Percentiles rank a stretch among this genome's conserved stretches.
Conservation (phyloP, 2,329 filamentous ascomycete species). For the Calonectria leucothoes region DNA sequence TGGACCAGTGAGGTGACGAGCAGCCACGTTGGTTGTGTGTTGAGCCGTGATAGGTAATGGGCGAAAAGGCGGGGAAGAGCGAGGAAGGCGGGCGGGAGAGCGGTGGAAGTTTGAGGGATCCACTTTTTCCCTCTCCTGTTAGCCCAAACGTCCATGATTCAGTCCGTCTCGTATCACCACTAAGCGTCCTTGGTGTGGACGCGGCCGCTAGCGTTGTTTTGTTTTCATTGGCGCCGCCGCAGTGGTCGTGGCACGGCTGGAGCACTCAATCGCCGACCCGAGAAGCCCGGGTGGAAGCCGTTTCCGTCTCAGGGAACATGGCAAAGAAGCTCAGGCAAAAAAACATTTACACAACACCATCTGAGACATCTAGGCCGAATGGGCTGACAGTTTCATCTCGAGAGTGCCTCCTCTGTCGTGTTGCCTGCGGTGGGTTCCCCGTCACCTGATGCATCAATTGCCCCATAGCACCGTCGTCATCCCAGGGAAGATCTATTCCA, state of each 20-base stretch:
- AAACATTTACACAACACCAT: too few species aligned
- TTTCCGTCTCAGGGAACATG: too few species aligned
- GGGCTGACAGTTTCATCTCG: too few species aligned
- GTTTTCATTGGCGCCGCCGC: not conserved
- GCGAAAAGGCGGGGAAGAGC: not conserved
- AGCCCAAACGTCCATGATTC: slow-evolving; percentile 5
- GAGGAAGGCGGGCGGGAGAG: not conserved
- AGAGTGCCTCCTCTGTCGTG: not conserved
- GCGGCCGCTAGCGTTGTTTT: not conserved
- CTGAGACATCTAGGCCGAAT: too few species aligned
- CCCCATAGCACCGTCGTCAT: not conserved
- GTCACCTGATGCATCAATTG: not conserved
- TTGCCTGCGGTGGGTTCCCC: not conserved
- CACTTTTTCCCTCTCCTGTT: slow-evolving; percentile 1
- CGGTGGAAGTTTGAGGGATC: not conserved
- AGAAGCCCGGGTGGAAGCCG: too few species aligned
- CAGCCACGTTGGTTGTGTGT: not conserved
- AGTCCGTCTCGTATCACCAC: not conserved
- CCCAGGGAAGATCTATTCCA: not conserved
- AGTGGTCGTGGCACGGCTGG: too few species aligned
- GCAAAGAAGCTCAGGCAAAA: too few species aligned
- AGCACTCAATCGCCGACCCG: too few species aligned
- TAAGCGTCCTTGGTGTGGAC: not conserved
- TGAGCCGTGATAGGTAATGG: slow-evolving; percentile 2
- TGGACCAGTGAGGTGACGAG: not conserved